Percentiles rank a stretch among this genome's conserved stretches.
phyloP scores from a whole-genome alignment of 164 flowering plant species.

The Brasenia schreberi region DNA sequence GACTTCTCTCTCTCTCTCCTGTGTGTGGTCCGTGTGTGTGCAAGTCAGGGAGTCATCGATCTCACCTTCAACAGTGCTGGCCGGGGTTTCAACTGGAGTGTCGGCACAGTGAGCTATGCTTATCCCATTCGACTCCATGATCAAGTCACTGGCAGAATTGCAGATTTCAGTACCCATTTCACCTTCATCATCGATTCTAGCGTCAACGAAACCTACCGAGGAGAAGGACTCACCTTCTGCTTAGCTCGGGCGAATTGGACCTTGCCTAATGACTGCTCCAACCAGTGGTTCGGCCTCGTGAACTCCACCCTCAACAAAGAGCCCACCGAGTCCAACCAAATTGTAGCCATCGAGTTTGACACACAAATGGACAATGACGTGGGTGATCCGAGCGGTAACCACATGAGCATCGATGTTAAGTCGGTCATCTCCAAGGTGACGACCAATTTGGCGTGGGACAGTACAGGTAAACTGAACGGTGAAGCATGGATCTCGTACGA shows the following conservation, averaged over 20 bases:
- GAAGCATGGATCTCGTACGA: no score
- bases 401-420: conserved; percentile 32
- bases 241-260: conserved; percentile 18
- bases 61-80: no score
- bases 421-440: conserved; percentile 14
- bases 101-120: no score
- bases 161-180: conserved; percentile 40
- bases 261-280: no score
- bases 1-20: no score
- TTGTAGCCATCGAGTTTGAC: conserved; percentile 9
- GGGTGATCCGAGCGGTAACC: conserved; percentile 8
- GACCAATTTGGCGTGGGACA: conserved; percentile 10
- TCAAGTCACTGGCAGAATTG: conserved; percentile 8
- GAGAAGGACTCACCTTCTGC: conserved; percentile 51
- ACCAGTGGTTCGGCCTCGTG: no score
- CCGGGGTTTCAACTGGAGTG: no score
- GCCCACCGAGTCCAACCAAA: not conserved
- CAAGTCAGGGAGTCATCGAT: no score
- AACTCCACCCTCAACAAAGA: no score
- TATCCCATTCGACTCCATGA: no score
- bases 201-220: not conserved
- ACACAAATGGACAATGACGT: conserved; percentile 7
- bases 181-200: conserved; percentile 16
- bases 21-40: no score
- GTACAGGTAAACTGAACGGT: no score